Conservation (phyloP, 768 basidiomycete genomes). For the Russula emetica region DNA sequence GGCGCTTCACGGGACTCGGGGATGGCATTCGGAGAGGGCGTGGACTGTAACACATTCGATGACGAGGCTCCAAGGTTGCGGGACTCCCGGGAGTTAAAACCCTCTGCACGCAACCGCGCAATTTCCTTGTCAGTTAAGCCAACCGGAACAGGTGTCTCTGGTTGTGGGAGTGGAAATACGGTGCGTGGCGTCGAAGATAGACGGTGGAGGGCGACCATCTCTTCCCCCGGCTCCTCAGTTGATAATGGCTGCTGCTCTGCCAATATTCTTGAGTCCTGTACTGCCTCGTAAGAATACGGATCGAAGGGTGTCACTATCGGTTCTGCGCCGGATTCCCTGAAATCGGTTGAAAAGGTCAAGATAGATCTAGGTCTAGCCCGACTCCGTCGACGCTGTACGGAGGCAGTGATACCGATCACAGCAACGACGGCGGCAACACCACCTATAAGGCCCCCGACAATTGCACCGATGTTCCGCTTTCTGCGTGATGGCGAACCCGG, state of each 20-base stretch:
- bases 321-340: not conserved
- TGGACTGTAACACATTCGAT: not conserved
- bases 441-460: conserved; percentile 24
- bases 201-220: not conserved
- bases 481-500: not conserved
- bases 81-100: not conserved
- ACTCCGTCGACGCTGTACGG: conserved; percentile 15
- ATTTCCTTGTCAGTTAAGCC: conserved; percentile 21
- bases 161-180: not conserved
- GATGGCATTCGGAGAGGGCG: not conserved
- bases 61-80: too few relatives aligned
- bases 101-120: conserved; percentile 8
- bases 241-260: not conserved
- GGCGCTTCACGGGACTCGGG: not conserved
- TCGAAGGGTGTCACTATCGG: conserved; percentile 7
- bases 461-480: conserved; percentile 6
- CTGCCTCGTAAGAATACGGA: not conserved
- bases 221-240: not conserved
- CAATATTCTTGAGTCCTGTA: not conserved
- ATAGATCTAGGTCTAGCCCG: not conserved
- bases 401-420: not conserved
- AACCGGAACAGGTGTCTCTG: not conserved
- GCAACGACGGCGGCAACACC: conserved; percentile 7
- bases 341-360: not conserved
- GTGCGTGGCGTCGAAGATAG: not conserved